Conservation (phyloP, 1,284 basidiomycete species). For the Ceratorhiza oryzae-sativae region DNA sequence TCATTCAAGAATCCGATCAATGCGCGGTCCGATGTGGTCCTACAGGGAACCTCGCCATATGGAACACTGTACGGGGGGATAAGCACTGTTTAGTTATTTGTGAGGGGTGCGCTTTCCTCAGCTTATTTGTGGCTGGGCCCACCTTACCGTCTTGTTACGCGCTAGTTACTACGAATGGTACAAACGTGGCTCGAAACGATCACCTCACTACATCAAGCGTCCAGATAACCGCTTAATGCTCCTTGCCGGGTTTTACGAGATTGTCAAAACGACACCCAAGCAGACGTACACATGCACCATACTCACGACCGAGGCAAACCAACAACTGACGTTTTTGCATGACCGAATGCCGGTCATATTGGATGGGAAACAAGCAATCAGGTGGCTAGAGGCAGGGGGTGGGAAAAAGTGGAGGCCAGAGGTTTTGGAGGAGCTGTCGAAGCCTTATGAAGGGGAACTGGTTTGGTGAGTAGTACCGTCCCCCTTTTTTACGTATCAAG, state of each 20-base stretch:
- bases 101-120: slow-evolving; percentile 65
- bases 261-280: slow-evolving; percentile 67
- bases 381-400: slow-evolving; percentile 79
- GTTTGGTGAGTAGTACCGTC: slow-evolving; percentile 64
- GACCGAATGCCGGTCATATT: slow-evolving; percentile 94
- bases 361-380: slow-evolving; percentile 65
- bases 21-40: slow-evolving; percentile 82
- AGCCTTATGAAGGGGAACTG: slow-evolving; percentile 70
- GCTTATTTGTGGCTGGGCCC: slow-evolving; percentile 16
- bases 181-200: slow-evolving; percentile 75
- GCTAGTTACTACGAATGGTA: slow-evolving; percentile 91
- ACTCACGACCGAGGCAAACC: slow-evolving; percentile 80
- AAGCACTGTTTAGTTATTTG: slow-evolving; percentile 82
- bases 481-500: background rate
- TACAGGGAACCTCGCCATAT: slow-evolving; percentile 78
- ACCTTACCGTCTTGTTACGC: slow-evolving; percentile 19
- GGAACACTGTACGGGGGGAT: slow-evolving; percentile 78
- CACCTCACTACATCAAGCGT: slow-evolving; percentile 82
- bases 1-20: slow-evolving; percentile 79
- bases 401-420: slow-evolving; percentile 64
- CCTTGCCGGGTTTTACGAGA: slow-evolving; percentile 89
- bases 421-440: slow-evolving; percentile 68
- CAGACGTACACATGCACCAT: slow-evolving; percentile 86
- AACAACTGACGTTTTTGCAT: slow-evolving; percentile 79
- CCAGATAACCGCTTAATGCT: slow-evolving; percentile 73